Conservation (phyloP, 495 filamentous ascomycete species). For the Pyrenula aspistea region DNA sequence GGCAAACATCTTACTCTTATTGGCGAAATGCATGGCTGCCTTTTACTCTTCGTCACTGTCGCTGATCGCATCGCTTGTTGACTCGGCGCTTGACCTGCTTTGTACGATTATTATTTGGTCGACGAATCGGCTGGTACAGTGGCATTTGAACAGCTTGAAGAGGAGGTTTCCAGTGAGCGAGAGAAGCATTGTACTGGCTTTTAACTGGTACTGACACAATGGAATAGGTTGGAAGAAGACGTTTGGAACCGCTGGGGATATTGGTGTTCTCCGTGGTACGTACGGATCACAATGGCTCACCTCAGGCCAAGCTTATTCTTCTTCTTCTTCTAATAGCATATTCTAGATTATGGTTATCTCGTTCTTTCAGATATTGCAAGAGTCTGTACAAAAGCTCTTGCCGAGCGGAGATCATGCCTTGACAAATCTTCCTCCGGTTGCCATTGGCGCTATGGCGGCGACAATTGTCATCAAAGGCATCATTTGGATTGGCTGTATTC, state of each 20-base stretch:
- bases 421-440: constrained; percentile 19
- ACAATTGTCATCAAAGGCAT: constrained; percentile 33
- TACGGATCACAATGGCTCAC: background rate
- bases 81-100: constrained; percentile 34
- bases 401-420: constrained; percentile 15
- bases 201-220: background rate
- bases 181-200: background rate
- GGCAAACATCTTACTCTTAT: constrained; percentile 31
- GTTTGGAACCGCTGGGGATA: constrained; percentile 35
- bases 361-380: constrained; percentile 34
- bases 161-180: constrained; percentile 24
- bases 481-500: constrained; percentile 29
- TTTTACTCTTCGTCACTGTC: constrained; percentile 30
- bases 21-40: constrained; percentile 25
- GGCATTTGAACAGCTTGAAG: constrained; percentile 24
- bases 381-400: constrained; percentile 29
- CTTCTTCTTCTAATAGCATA: background rate
- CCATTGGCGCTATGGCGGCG: constrained; percentile 26
- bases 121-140: constrained; percentile 30
- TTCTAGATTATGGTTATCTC: constrained; percentile 34
- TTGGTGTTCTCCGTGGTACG: constrained; percentile 31
- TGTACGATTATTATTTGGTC: constrained; percentile 36
- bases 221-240: constrained; percentile 19
- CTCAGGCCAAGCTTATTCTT: too few species aligned
- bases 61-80: constrained; percentile 30